Base-by-base conservation (phyloP, 75 land plant species). In the Sequoiadendron giganteum region DNA sequence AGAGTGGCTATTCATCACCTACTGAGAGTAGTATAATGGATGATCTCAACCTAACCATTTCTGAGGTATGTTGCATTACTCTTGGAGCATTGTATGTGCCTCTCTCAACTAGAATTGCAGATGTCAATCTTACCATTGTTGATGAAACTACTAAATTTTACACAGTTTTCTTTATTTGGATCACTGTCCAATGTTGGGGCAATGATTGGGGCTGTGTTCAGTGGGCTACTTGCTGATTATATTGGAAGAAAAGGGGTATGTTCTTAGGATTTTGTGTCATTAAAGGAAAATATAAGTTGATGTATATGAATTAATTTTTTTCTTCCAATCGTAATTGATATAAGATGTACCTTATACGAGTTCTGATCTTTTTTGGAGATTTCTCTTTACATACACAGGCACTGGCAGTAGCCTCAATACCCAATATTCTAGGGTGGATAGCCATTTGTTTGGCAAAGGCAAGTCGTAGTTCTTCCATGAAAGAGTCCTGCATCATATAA, bases 351-450 rank as follows among this genome's bases (percentile, higher is more conserved):
- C 4, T 86, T 25, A 0, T 21, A 48, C 10, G 80, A 21, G 30
- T 11, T 28, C 28, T 39, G 70, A 65, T 65, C 9, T 10, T 39
- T 19, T 28, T 84, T 4, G 11, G 1, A 76, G 28, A 4, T 25
- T 75, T 36, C 19, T 75, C 15, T 45, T 9, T 42, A 82, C 6
- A 25, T 72, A 32, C 87, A 70, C 94, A 97, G 99, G 95, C 99
- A 25, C 86, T 97, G 32, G 90, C 95, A 91, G 93, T 94, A 72
- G 97, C 99, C 87, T 83, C 95, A 10, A 89, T 97, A 48, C 99
- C 99, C 47, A 96, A 94, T 85, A 91, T 96, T 19, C 91, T 95
- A 56, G 99, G 99, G 11, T 97, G 97, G 97, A 87, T 96, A 19
- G 92, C 93, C 47, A 95, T 96, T 85, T 94, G 91, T 54, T 94